phyloP scores from a whole-genome alignment of 1,139 yeast species.

The Scheffersomyces segobiensis region DNA sequence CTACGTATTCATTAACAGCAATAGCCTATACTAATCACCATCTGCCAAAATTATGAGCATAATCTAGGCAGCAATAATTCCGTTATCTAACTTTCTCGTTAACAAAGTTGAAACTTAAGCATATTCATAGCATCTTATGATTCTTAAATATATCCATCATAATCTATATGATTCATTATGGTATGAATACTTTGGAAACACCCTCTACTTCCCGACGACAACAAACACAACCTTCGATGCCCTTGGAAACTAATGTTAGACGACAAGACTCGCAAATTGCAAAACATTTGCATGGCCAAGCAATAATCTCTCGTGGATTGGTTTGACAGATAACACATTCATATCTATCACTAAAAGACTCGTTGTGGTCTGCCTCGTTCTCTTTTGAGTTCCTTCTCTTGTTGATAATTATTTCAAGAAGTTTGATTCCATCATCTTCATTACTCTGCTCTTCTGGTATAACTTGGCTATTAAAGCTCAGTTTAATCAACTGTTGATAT shows the following conservation, averaged over 20 bases:
- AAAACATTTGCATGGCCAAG: constrained; percentile 94
- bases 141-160: not conserved
- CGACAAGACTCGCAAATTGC: constrained; percentile 87
- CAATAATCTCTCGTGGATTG: constrained; percentile 69
- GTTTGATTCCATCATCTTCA: constrained; percentile 22
- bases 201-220: constrained; percentile 74
- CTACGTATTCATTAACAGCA: not conserved
- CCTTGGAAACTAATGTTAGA: constrained; percentile 68
- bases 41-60: no score
- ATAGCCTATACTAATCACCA: not conserved
- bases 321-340: constrained; percentile 83
- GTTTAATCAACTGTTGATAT: constrained; percentile 21
- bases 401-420: constrained; percentile 22
- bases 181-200: constrained; percentile 51
- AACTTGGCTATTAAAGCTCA: constrained; percentile 2
- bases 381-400: constrained; percentile 10
- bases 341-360: constrained; percentile 21
- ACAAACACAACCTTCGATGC: constrained; percentile 80
- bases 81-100: not conserved
- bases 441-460: constrained; percentile 6
- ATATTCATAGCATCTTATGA: not conserved
- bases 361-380: constrained; percentile 8
- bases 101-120: not conserved
- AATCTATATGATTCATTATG: constrained; percentile 23
- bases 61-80: no score